Evolutionary conservation across 352 stramenopile species (phyloP), one percentile per base, ranked within the genome.

Genomic region (Phytophthora palmivora): DNA sequence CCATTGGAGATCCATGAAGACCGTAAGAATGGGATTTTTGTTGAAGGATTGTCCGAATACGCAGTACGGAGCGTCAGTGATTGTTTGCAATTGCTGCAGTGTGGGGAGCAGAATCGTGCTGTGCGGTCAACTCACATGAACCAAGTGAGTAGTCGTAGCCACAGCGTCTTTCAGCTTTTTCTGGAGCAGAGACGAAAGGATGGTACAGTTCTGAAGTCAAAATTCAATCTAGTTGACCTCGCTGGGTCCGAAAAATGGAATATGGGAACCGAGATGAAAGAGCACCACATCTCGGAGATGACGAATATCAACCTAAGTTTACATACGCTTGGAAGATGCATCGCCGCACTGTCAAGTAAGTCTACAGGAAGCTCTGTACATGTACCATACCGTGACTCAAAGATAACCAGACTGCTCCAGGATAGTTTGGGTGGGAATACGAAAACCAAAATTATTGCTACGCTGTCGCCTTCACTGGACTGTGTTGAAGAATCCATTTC

Each of bases 211-310:
- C 68, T 97, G 46, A 92, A 92, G 47, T 95, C 91, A 47, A 98
- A 98, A 63, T 96, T 98, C 62, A 98, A 98, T 72, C 73, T 98
- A 6, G 93, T 98, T n/a, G 93, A 98, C 66, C 75, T 98, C 12
- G 93, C 92, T 7, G 93, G 93, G 9, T 97, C 91, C 6, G 94
- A 98, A 59, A 98, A 98, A 58, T 98, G 94, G 93, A 93, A 96
- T 59, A 76, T 86, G 45, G 76, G 72, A 19, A 58, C 82, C 12
- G 75, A 96, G 24, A 97, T 98, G 86, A 43, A 86, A 70, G 74
- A 90, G 7, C 72, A 87, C 50, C 91, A 97, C 58, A 88, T 97
- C 37, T 92, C 80, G 11, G 94, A 98, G 64, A 96, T 98, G 89
- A 98, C 88, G 14, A 97, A 95, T 58, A 98, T 98, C 63, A 98